These are phyloP conservation scores for Diaporthe longicolla DNA, from an alignment of 2,329 filamentous ascomycete species.

Conservation along the genomic window DNA sequence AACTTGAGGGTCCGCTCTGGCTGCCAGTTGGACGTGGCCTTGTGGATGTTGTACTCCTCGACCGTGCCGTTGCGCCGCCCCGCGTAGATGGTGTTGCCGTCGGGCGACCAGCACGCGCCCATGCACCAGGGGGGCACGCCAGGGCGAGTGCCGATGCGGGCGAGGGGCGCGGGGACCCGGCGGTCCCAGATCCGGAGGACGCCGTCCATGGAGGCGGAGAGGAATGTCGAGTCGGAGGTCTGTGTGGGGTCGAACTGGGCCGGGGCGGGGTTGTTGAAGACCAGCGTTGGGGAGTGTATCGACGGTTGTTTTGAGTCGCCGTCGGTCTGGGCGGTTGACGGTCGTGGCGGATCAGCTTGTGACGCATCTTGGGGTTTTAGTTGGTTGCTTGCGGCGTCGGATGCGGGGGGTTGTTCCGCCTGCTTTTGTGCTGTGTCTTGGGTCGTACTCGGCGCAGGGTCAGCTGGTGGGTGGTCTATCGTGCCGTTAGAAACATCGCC, in stretches of 20 bases:
- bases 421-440: constrained; percentile 19
- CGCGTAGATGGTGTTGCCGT: constrained; percentile 95
- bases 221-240: constrained; percentile 83
- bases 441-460: constrained; percentile 39
- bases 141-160: constrained; percentile 80
- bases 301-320: constrained; percentile 32
- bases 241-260: constrained; percentile 67
- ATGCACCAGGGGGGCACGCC: constrained; percentile 96
- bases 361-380: constrained; percentile 37
- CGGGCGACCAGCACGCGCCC: constrained; percentile 95
- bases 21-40: constrained; percentile 69
- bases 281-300: constrained; percentile 52
- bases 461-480: constrained; percentile 14
- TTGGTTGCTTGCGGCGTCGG: constrained; percentile 17
- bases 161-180: constrained; percentile 81
- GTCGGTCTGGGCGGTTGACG: constrained; percentile 41
- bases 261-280: constrained; percentile 55
- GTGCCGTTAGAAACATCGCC: constrained; percentile 46
- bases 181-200: constrained; percentile 94
- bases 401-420: not conserved
- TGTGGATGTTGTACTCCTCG: constrained; percentile 92
- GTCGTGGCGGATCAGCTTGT: constrained; percentile 30
- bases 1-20: constrained; percentile 88
- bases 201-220: constrained; percentile 90
- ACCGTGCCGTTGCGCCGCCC: constrained; percentile 93